phyloP scores from a whole-genome alignment of 1,139 yeast species.

The Hyphopichia wangnamkhiaoensis region DNA sequence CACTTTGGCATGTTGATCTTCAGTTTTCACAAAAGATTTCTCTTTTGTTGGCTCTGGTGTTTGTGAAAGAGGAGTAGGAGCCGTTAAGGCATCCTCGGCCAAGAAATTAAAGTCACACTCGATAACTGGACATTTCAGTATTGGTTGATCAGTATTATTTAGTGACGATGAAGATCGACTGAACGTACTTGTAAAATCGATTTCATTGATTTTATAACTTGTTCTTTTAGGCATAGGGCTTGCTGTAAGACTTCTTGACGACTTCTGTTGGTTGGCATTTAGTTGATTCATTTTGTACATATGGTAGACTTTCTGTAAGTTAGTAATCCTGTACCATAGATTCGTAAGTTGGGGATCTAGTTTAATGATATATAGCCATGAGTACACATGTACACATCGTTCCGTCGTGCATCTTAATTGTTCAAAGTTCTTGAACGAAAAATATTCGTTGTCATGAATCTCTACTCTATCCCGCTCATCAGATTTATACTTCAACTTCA shows the following conservation, averaged over 20 bases:
- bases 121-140: conserved; percentile 38
- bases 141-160: neutral
- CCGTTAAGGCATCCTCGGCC: conserved; percentile 23
- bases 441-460: neutral
- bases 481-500: conserved; percentile 16
- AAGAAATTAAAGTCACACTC: conserved; percentile 43
- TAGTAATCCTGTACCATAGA: conserved; percentile 44
- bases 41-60: neutral
- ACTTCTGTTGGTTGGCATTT: conserved; percentile 2
- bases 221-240: conserved; percentile 11
- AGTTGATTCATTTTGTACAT: conserved; percentile 33
- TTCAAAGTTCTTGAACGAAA: neutral
- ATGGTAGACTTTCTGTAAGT: conserved; percentile 43
- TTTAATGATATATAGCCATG: conserved; percentile 43
- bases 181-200: conserved; percentile 28
- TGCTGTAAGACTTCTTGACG: conserved; percentile 6
- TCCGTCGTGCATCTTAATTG: neutral
- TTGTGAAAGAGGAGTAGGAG: neutral
- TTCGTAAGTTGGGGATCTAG: conserved; percentile 45
- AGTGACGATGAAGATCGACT: conserved; percentile 5
- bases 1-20: neutral
- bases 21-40: neutral
- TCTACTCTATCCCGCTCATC: neutral
- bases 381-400: conserved; percentile 24
- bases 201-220: conserved; percentile 17